Percentiles rank a stretch among this genome's conserved stretches.
Conservation (phyloP, 495 filamentous ascomycete genomes). For the Aspergillus homomorphus region DNA sequence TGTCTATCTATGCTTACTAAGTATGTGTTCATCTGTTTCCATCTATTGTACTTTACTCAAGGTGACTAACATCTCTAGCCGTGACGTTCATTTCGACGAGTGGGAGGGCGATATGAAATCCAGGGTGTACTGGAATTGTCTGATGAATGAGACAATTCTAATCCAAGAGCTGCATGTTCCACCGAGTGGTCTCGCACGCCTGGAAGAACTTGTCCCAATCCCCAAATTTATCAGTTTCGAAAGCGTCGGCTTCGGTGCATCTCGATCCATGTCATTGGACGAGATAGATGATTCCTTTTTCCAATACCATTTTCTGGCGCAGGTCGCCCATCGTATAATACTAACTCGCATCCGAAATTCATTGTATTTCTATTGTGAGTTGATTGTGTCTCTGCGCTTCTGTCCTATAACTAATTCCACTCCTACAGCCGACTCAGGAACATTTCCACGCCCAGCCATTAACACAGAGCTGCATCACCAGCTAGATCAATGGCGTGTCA, state of each 20-base stretch:
- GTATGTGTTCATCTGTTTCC: slow-evolving; percentile 24
- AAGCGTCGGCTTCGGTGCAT: slow-evolving; percentile 33
- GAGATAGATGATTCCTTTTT: slow-evolving; percentile 47
- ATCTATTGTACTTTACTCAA: neutral
- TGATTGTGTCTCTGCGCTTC: neutral
- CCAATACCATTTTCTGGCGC: slow-evolving; percentile 50
- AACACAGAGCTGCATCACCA: slow-evolving; percentile 46
- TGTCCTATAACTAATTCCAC: neutral
- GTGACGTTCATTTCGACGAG: slow-evolving; percentile 44
- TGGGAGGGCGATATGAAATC: slow-evolving; percentile 54
- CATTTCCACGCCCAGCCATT: slow-evolving; percentile 44
- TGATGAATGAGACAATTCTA: slow-evolving; percentile 50
- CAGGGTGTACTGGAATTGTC: slow-evolving; percentile 47
- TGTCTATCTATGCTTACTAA: slow-evolving; percentile 48
- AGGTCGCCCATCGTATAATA: slow-evolving; percentile 49
- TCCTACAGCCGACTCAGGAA: slow-evolving; percentile 40
- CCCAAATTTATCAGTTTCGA: slow-evolving; percentile 48
- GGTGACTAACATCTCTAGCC: slow-evolving; percentile 23
- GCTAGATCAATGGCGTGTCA: slow-evolving; percentile 46
- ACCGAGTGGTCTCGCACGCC: slow-evolving; percentile 41
- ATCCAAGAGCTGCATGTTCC: slow-evolving; percentile 49
- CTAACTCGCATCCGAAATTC: slow-evolving; percentile 47
- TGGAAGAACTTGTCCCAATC: slow-evolving; percentile 46
- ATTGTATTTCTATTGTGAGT: slow-evolving; percentile 48
- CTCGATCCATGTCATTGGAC: slow-evolving; percentile 28